Conservation (phyloP, 257 asterid species). For the Nemophila menziesii region DNA sequence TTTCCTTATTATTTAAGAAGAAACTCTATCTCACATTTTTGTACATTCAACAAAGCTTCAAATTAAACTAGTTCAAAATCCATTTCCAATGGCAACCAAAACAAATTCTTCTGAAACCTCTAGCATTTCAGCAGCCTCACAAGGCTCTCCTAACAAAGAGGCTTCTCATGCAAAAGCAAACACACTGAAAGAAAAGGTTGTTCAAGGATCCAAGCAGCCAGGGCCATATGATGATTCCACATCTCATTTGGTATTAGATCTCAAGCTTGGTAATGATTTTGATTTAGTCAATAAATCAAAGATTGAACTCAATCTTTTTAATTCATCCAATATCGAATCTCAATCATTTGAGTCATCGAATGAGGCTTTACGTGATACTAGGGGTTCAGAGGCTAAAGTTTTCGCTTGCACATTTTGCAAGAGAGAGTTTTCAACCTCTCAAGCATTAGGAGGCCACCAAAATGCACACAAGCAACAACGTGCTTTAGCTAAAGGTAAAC, state of each 20-base stretch:
- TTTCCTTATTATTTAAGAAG: not conserved
- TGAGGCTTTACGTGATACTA: constrained; percentile 9
- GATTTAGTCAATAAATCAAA: constrained; percentile 9
- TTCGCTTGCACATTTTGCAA: constrained; percentile 49
- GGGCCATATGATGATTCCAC: constrained; percentile 1
- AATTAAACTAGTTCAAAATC: not conserved
- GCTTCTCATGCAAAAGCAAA: not conserved
- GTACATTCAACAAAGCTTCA: not conserved
- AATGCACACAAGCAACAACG: constrained; percentile 68
- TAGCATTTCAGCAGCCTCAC: constrained; percentile 30
- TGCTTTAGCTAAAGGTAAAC: constrained; percentile 39
- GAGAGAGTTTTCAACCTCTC: constrained; percentile 57
- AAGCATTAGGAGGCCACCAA: constrained; percentile 71
- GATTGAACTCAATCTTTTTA: constrained; percentile 35
- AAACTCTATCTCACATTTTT: not conserved
- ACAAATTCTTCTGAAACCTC: constrained; percentile 36
- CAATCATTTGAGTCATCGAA: constrained; percentile 11
- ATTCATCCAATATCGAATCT: constrained; percentile 4
- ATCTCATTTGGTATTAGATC: constrained; percentile 22
- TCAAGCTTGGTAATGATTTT: constrained; percentile 22
- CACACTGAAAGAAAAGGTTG: constrained; percentile 8
- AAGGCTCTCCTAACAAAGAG: constrained; percentile 14
- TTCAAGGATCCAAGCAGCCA: constrained; percentile 12
- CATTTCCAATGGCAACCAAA: constrained; percentile 4
- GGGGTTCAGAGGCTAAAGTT: constrained; percentile 19